Conservation (phyloP, 441 rosid genomes). For the Corymbia calophylla region DNA sequence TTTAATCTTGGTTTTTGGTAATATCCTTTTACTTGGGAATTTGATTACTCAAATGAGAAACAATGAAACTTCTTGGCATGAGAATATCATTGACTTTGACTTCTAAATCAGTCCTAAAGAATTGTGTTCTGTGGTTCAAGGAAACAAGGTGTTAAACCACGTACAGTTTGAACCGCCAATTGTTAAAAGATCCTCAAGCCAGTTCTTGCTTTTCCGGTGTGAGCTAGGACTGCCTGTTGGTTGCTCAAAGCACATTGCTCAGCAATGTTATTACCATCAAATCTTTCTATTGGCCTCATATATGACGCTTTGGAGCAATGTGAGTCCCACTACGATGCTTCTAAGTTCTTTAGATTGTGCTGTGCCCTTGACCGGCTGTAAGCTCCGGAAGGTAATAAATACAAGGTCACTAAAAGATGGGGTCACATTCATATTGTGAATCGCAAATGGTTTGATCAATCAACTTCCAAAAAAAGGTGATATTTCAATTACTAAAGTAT, state of each 20-base stretch:
- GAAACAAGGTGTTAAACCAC: neutral
- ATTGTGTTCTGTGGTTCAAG: neutral
- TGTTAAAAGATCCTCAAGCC: neutral
- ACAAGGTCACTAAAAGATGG: slow-evolving; percentile 87
- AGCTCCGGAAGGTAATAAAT: slow-evolving; percentile 86
- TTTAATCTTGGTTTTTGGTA: neutral
- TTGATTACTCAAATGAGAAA: neutral
- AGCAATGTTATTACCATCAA: neutral
- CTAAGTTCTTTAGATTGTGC: neutral
- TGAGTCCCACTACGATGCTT: neutral
- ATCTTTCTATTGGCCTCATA: neutral
- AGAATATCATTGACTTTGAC: neutral
- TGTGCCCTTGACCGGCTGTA: slow-evolving; percentile 54
- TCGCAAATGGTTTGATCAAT: slow-evolving; percentile 88
- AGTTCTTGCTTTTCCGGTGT: neutral
- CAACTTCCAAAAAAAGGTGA: slow-evolving; percentile 74
- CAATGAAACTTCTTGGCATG: neutral
- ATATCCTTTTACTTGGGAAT: neutral
- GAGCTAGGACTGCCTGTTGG: neutral
- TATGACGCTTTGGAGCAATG: neutral
- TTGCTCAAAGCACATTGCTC: neutral
- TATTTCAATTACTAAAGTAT: slow-evolving; percentile 7
- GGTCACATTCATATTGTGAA: slow-evolving; percentile 77
- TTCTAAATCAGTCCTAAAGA: neutral
- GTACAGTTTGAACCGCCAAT: neutral